Percentiles rank a stretch among this genome's conserved stretches.
These are phyloP conservation scores for Schoenoplectus triqueter DNA, from an alignment of 202 grass and related monocot genomes.

Conservation along the genomic window DNA sequence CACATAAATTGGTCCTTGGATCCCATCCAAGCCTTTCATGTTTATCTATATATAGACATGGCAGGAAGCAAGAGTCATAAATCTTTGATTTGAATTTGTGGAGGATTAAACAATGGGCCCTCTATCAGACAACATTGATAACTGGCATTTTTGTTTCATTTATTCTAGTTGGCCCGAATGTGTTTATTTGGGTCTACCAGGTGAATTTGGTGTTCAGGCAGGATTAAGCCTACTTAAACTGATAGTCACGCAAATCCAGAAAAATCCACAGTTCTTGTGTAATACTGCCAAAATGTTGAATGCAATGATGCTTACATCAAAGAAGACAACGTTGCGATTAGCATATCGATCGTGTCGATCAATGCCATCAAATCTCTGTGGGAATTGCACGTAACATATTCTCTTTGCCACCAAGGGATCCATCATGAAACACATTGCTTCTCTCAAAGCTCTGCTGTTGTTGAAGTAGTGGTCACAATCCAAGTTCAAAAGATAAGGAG, in stretches of 20 bases:
- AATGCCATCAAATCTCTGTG: constrained; percentile 92
- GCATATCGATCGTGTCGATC: constrained; percentile 94
- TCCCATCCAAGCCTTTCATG: constrained; percentile 99
- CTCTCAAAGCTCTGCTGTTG: constrained; percentile 91
- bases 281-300: constrained; percentile 35
- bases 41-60: constrained; percentile 65
- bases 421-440: constrained; percentile 99
- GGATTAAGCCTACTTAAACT: constrained; percentile 10
- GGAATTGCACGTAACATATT: constrained; percentile 92
- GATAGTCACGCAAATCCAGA: constrained; percentile 12
- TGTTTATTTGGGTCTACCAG: not conserved
- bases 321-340: constrained; percentile 91
- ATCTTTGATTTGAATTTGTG: not conserved
- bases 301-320: constrained; percentile 68
- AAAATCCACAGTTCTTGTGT: not conserved
- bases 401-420: constrained; percentile 90
- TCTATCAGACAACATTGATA: constrained; percentile 2
- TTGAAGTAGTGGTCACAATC: constrained; percentile 98
- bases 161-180: not conserved
- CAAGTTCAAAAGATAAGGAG: constrained; percentile 85
- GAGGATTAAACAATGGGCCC: not conserved
- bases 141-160: not conserved
- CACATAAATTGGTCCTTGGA: constrained; percentile 95
- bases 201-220: not conserved
- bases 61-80: not conserved